Evolutionary conservation across 371 early-diverging fungal species (phyloP).

Genomic region (Choanephora cucurbitarum): DNA sequence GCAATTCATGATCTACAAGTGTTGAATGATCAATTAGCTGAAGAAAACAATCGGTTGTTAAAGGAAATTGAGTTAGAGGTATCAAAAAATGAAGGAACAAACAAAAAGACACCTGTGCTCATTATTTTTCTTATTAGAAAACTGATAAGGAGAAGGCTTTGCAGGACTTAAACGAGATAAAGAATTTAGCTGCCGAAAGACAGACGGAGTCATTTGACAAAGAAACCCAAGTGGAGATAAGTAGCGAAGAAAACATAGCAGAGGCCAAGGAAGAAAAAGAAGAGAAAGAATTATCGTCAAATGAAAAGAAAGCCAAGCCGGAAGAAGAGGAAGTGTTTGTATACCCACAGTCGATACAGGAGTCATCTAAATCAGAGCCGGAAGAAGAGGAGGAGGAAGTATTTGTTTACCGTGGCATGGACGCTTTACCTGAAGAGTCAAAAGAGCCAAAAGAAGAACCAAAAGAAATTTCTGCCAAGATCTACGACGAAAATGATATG

Average conservation of each 20-base stretch:
- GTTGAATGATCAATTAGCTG: slow-evolving; percentile 12
- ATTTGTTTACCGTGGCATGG: slow-evolving; percentile 44
- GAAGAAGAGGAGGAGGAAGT: slow-evolving; percentile 45
- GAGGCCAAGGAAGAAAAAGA: slow-evolving; percentile 8
- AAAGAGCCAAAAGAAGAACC: slow-evolving; percentile 1
- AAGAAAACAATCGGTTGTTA: slow-evolving; percentile 15
- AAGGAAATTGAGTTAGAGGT: slow-evolving; percentile 22
- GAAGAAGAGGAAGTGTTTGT: slow-evolving; percentile 42
- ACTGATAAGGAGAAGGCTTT: not conserved
- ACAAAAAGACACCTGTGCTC: not conserved
- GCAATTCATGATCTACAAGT: slow-evolving; percentile 7
- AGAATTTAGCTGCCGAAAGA: not conserved
- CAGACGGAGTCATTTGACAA: slow-evolving; percentile 3
- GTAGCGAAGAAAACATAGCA: slow-evolving; percentile 2
- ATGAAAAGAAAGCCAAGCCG: too few relatives aligned
- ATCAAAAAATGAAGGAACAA: not conserved
- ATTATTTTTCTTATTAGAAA: slow-evolving; percentile 1
- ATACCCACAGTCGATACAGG: slow-evolving; percentile 27
- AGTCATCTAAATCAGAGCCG: slow-evolving; percentile 11
- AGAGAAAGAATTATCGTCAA: slow-evolving; percentile 15
- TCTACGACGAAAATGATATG: slow-evolving; percentile 9
- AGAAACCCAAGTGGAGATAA: slow-evolving; percentile 21
- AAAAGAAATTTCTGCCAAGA: not conserved
- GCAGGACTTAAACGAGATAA: slow-evolving; percentile 5
- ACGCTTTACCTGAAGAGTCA: slow-evolving; percentile 25